phyloP scores from a whole-genome alignment of 768 basidiomycete genomes.

The Gloeostereum incarnatum region DNA sequence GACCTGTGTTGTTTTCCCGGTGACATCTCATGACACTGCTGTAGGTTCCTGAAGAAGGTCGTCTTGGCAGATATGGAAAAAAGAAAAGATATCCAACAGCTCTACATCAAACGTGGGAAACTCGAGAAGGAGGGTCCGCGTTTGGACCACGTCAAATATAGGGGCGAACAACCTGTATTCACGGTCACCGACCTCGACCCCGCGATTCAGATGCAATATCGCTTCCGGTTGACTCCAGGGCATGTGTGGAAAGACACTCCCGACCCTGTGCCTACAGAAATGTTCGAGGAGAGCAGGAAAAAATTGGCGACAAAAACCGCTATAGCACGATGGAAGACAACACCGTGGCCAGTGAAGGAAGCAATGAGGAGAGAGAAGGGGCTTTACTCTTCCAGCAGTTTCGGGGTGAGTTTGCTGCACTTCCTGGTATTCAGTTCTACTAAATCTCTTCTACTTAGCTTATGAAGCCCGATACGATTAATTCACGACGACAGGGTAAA shows the following conservation, averaged over 20 bases:
- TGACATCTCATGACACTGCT: neutral
- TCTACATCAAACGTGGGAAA: neutral
- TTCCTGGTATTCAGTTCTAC: no score
- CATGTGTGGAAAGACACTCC: neutral
- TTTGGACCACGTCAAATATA: slow-evolving; percentile 3
- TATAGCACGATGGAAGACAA: no score
- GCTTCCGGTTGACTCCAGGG: slow-evolving; percentile 4
- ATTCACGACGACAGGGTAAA: no score
- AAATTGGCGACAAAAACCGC: no score
- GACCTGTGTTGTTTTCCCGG: no score
- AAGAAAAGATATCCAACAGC: neutral
- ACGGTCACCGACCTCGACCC: slow-evolving; percentile 2
- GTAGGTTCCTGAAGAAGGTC: slow-evolving; percentile 12
- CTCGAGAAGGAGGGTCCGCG: neutral
- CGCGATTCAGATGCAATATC: slow-evolving; percentile 1
- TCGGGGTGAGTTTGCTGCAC: no score
- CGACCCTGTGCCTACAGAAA: neutral
- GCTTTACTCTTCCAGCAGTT: no score
- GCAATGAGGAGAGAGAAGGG: no score
- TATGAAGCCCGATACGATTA: no score
- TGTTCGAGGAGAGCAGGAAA: no score
- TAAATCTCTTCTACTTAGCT: no score
- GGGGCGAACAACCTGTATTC: neutral
- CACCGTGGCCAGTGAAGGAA: no score
- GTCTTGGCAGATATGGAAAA: slow-evolving; percentile 10